A percentile compares a stretch with the other conserved stretches of the same genome.
phyloP scores from a whole-genome alignment of 139 green algal genomes.

The Volvox africanus region DNA sequence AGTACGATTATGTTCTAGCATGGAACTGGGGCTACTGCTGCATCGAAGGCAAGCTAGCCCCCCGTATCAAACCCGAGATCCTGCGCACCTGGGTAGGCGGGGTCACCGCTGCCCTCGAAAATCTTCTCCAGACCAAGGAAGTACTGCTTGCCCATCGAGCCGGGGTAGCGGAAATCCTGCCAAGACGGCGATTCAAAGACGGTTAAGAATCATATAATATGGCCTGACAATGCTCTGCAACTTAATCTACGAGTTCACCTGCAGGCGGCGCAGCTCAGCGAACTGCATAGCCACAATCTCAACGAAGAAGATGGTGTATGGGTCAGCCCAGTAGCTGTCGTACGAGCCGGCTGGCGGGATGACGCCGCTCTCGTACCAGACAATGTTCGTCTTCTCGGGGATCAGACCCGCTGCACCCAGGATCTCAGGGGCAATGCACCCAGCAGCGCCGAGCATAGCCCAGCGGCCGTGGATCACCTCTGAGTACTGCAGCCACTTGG shows the following conservation, averaged over 20 bases:
- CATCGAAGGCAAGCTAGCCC: too few relatives aligned
- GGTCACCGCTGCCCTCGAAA: slow-evolving; percentile 89
- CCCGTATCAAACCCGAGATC: too few relatives aligned
- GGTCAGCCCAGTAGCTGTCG: slow-evolving; percentile 91
- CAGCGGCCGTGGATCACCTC: slow-evolving; percentile 90
- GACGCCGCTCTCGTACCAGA: slow-evolving; percentile 93
- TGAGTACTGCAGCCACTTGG: slow-evolving; percentile 91
- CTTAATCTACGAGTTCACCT: too few relatives aligned
- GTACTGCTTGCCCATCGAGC: slow-evolving; percentile 94
- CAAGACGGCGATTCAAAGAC: neutral
- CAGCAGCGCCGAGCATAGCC: slow-evolving; percentile 97
- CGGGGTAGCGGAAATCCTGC: slow-evolving; percentile 85
- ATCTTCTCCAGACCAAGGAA: slow-evolving; percentile 95
- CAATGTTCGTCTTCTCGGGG: slow-evolving; percentile 80
- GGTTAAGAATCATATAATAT: too few relatives aligned
- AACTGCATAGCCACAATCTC: slow-evolving; percentile 96
- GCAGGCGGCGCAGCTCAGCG: slow-evolving; percentile 91
- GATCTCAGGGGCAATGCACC: slow-evolving; percentile 95
- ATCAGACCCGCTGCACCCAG: slow-evolving; percentile 87
- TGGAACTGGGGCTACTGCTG: too few relatives aligned
- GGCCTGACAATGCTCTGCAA: too few relatives aligned
- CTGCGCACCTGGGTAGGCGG: slow-evolving; percentile 53
- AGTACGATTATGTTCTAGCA: too few relatives aligned
- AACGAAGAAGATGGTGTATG: slow-evolving; percentile 95
- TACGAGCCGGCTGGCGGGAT: slow-evolving; percentile 85